A percentile compares a stretch with the other conserved stretches of the same genome.
Conservation (phyloP, 768 basidiomycete species). For the Suillus placidus region DNA sequence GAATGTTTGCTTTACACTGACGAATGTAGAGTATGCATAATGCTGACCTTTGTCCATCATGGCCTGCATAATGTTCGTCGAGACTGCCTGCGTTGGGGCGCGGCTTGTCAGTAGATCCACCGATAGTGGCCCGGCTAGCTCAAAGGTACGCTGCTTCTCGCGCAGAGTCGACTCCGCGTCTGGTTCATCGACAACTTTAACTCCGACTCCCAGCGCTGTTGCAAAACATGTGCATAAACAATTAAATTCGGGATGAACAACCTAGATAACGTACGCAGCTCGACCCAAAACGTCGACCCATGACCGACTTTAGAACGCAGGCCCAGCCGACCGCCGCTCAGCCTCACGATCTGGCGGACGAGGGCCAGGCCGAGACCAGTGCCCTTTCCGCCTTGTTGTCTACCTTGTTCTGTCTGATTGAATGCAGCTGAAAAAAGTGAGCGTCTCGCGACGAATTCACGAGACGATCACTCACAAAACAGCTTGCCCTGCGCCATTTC, state of each 20-base stretch:
- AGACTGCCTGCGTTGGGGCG: constrained; percentile 12
- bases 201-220: constrained; percentile 69
- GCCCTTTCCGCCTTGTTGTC: constrained; percentile 72
- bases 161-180: constrained; percentile 26
- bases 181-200: constrained; percentile 42
- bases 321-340: constrained; percentile 75
- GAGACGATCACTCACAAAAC: constrained; percentile 55
- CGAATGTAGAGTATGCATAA: neutral
- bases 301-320: constrained; percentile 61
- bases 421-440: constrained; percentile 55
- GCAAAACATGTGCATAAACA: constrained; percentile 8
- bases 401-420: constrained; percentile 78
- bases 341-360: constrained; percentile 76
- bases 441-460: constrained; percentile 5
- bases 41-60: constrained; percentile 64
- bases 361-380: constrained; percentile 78
- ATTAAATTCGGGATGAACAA: constrained; percentile 1
- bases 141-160: constrained; percentile 22
- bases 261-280: constrained; percentile 51
- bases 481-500: constrained; percentile 75
- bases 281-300: constrained; percentile 91
- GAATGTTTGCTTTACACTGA: neutral
- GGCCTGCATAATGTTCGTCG: constrained; percentile 54
- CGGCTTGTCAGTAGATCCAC: constrained; percentile 25
- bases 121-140: constrained; percentile 31